These are phyloP conservation scores for Phanerochaete carnosa DNA, from an alignment of 768 basidiomycete genomes.

Conservation along the genomic window DNA sequence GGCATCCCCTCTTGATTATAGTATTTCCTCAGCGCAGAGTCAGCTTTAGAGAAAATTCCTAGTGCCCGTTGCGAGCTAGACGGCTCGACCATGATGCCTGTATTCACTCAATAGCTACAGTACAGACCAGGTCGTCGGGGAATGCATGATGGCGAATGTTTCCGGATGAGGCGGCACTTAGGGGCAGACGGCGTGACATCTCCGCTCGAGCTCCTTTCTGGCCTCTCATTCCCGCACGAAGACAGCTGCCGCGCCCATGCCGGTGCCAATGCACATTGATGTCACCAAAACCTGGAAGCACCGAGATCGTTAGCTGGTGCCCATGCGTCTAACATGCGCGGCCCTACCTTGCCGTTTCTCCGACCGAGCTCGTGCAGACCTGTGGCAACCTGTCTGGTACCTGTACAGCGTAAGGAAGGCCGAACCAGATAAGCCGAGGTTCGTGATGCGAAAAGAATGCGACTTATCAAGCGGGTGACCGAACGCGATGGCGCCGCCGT, in stretches of 20 bases:
- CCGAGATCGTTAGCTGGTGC: slow-evolving; percentile 4
- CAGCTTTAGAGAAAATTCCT: not conserved
- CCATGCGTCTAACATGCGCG: slow-evolving; percentile 8
- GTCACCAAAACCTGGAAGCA: slow-evolving; percentile 72
- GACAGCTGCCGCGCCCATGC: slow-evolving; percentile 73
- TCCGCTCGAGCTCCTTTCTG: not conserved
- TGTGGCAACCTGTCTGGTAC: slow-evolving; percentile 80
- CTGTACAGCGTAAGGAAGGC: slow-evolving; percentile 64
- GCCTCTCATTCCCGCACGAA: slow-evolving; percentile 23
- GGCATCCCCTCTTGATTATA: slow-evolving; percentile 2
- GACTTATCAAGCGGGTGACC: slow-evolving; percentile 78
- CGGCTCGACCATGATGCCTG: not conserved
- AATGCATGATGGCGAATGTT: not conserved
- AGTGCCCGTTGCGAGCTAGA: not conserved
- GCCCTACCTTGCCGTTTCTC: slow-evolving; percentile 60
- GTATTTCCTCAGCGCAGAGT: not conserved
- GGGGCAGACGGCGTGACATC: not conserved
- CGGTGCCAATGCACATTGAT: slow-evolving; percentile 85
- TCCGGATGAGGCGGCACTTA: not conserved
- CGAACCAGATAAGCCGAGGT: slow-evolving; percentile 16
- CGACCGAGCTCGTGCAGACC: slow-evolving; percentile 74
- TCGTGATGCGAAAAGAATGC: not conserved
- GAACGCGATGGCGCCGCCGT: slow-evolving; percentile 87
- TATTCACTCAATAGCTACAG: not conserved
- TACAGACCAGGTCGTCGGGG: not conserved